phyloP scores from a whole-genome alignment of 2,329 filamentous ascomycete species.

The Cladobotryum mycophilum region DNA sequence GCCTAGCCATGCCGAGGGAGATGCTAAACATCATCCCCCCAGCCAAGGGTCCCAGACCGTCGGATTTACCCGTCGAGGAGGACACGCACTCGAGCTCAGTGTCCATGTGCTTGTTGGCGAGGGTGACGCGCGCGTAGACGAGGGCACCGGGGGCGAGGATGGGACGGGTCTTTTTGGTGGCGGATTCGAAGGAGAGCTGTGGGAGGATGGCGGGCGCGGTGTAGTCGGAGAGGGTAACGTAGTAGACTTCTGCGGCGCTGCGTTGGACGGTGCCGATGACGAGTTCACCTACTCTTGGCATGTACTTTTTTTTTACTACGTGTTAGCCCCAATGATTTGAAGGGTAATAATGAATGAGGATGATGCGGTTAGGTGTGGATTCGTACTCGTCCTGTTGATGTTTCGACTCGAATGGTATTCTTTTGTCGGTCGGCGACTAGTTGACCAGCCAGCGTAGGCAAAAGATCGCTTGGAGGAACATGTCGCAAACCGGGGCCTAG shows the following conservation, averaged over 20 bases:
- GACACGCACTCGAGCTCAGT: constrained; percentile 88
- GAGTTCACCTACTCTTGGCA: constrained; percentile 72
- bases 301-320: constrained; percentile 52
- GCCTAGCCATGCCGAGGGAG: constrained; percentile 73
- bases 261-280: constrained; percentile 82
- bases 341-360: not conserved
- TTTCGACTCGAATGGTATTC: constrained; percentile 73
- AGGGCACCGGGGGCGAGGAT: constrained; percentile 67
- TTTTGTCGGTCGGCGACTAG: constrained; percentile 64
- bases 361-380: constrained; percentile 18
- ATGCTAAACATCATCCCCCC: constrained; percentile 84
- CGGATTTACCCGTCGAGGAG: constrained; percentile 76
- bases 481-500: constrained; percentile 80
- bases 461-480: constrained; percentile 68
- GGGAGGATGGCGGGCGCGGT: constrained; percentile 64
- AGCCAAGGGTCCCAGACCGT: constrained; percentile 76
- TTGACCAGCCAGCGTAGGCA: constrained; percentile 60
- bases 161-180: constrained; percentile 85
- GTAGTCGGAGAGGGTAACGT: constrained; percentile 66
- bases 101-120: constrained; percentile 77
- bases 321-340: not conserved
- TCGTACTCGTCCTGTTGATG: constrained; percentile 60
- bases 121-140: constrained; percentile 80
- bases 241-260: constrained; percentile 69
- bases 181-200: constrained; percentile 87